Evolutionary conservation across 345 rosid genomes (phyloP), one percentile per base, ranked within the genome.

Genomic region (Pugionium dolabratum): DNA sequence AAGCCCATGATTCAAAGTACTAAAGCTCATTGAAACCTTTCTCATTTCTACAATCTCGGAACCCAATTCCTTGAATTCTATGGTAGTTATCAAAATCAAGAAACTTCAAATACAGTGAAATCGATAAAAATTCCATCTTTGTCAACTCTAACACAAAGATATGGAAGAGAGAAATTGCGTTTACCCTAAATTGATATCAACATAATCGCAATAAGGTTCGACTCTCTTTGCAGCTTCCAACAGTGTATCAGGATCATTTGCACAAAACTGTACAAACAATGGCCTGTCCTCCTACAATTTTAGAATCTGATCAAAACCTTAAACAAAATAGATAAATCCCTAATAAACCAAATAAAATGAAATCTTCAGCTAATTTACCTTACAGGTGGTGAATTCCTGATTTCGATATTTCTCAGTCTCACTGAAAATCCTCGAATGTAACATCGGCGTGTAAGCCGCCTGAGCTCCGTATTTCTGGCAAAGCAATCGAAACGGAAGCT

Each of bases 141-240:
- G 18, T 18, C 18, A 18, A 18, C 18, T 18, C 18, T 18, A 18
- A 18, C 18, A 3, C 7, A 1, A 45, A 44, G 41, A 9, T 9
- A 41, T 4, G 26, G 33, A 46, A 18, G 1, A 48, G 46, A 64
- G 52, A 9, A 18, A 18, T 18, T 18, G 18, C 18, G 34, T 34
- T 77, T 82, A 93, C 97, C 97, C 98, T 56, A 93, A 79, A 80
- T 93, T 90, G 70, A 90, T 90, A 64, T 93, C 98, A 41, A 93
- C 86, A 75, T 90, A 93, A 74, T 93, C 98, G 34, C 96, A 93
- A 55, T 75, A 75, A 63, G 91, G 78, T 42, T 86, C 91, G 46
- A 90, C 98, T 71, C 81, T 80, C 70, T 73, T 69, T 4, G 97
- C 97, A 74, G 98, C 98, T 66, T 84, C 85, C 62, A 93, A 75